Evolutionary conservation across 106 monocot genomes (phyloP).

Genomic region (Dendrobium nobile): DNA sequence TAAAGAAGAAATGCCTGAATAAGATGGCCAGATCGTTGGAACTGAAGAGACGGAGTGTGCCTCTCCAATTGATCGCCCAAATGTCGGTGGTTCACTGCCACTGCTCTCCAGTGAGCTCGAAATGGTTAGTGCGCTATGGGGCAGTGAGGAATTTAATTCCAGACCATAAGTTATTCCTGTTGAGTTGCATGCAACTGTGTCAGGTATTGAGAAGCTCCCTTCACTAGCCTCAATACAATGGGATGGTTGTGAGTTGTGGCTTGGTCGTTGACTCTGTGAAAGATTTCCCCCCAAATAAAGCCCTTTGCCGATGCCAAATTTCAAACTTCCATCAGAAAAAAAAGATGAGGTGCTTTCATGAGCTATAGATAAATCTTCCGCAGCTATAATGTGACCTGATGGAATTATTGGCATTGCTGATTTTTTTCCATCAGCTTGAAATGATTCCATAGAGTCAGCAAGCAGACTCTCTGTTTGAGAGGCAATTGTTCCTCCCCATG

Average conservation of each 20-base stretch:
- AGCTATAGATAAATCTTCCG: slow-evolving; percentile 13
- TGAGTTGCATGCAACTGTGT: slow-evolving; percentile 5
- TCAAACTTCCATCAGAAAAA: slow-evolving; percentile 19
- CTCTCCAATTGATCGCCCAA: slow-evolving; percentile 27
- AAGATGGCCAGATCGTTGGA: slow-evolving; percentile 31
- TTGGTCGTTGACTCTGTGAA: slow-evolving; percentile 8
- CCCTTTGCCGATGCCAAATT: slow-evolving; percentile 12
- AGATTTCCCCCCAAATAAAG: slow-evolving; percentile 14
- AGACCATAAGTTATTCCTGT: slow-evolving; percentile 24
- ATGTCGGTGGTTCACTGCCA: slow-evolving; percentile 18
- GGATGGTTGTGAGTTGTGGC: not conserved
- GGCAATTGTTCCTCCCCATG: slow-evolving; percentile 21
- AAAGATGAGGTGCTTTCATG: slow-evolving; percentile 13
- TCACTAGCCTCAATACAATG: slow-evolving; percentile 11
- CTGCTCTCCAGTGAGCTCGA: slow-evolving; percentile 30
- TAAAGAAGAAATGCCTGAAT: slow-evolving; percentile 15
- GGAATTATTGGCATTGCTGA: slow-evolving; percentile 16
- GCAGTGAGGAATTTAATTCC: slow-evolving; percentile 19
- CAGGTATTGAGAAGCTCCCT: slow-evolving; percentile 12
- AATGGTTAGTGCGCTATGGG: slow-evolving; percentile 15
- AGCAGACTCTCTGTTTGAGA: slow-evolving; percentile 27
- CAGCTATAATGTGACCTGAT: slow-evolving; percentile 17
- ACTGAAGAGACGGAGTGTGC: slow-evolving; percentile 18
- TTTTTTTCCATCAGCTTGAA: slow-evolving; percentile 18
- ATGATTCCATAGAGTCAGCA: slow-evolving; percentile 13